These are phyloP conservation scores for Macrophomina pseudophaseolina DNA, from an alignment of 2,329 filamentous ascomycete species.

Conservation along the genomic window DNA sequence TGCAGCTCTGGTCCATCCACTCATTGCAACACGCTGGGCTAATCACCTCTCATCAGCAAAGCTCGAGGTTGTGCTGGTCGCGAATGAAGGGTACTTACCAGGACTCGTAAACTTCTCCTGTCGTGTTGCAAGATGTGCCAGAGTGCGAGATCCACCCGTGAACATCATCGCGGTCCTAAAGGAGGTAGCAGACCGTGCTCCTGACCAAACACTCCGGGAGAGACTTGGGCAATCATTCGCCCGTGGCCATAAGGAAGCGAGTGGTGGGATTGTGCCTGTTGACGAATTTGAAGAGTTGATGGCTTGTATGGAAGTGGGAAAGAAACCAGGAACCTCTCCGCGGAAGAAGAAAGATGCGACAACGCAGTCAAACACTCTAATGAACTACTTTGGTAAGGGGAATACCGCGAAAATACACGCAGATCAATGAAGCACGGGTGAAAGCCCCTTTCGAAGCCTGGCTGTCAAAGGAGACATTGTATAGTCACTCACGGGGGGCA, in stretches of 20 bases:
- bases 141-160: conserved; percentile 59
- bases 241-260: conserved; percentile 70
- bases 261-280: conserved; percentile 65
- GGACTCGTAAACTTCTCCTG: conserved; percentile 72
- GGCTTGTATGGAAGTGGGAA: conserved; percentile 62
- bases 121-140: conserved; percentile 63
- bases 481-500: neutral
- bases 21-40: conserved; percentile 71
- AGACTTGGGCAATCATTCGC: conserved; percentile 68
- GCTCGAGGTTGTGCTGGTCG: conserved; percentile 68
- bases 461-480: too few relatives aligned
- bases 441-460: neutral
- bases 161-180: conserved; percentile 67
- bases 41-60: conserved; percentile 63
- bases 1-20: conserved; percentile 66
- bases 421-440: neutral
- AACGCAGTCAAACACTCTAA: conserved; percentile 60
- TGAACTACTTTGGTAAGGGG: conserved; percentile 60
- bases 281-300: conserved; percentile 70
- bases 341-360: conserved; percentile 39
- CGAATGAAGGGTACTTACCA: conserved; percentile 68
- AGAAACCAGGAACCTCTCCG: conserved; percentile 50
- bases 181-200: conserved; percentile 52
- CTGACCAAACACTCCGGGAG: conserved; percentile 46
- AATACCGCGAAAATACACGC: neutral